Base-by-base conservation (phyloP, 2,329 filamentous ascomycete genomes). In the Akanthomyces uredinophilus region DNA sequence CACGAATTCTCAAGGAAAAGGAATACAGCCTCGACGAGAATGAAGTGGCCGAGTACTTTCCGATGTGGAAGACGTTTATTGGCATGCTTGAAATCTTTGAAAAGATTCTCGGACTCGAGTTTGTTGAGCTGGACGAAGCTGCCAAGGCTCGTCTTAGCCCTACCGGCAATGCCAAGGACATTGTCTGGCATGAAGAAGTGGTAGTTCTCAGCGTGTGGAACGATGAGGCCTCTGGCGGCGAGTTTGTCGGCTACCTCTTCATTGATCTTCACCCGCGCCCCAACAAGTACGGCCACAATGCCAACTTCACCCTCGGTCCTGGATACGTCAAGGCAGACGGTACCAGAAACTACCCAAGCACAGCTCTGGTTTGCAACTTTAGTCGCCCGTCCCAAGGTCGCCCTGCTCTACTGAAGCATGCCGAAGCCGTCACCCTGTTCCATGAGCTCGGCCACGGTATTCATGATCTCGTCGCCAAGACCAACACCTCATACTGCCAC, bases 81-180 rank as follows among this genome's bases (percentile, higher is more conserved):
- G 88, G 86, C 62, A 94, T 96, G 91, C 80, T 95, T 53, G 83
- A 86, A 68, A 94, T 94, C 69, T 95, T 95, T 66, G 90, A 95
- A 75, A 82, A 91, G 71, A 81, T 95, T 6, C 92, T 96, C 66
- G 91, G 91, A 18, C 80, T 96, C 41, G 84, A 86, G 5, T 95
- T 95, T 69, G 84, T 93, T 18, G 84, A 93, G 76, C 79, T 95
- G 27, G 82, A 81, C 53, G 79, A 83, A 4, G 84, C 87, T 64
- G 89, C 91, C 66, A 82, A 87, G 41, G 81, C 84, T 55, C 79
- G 79, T 44, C 74, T 91, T 64, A 89, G 87, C 56, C 83, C 87
- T 11, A 88, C 85, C 2, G 85, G 85, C 62, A 88, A 87, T 72
- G 85, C 83, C 11, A 83, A 86, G 61, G 89, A 92, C 66, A 89